These are phyloP conservation scores for Fusarium miscanthi DNA, from an alignment of 2,329 filamentous ascomycete species.

Conservation along the genomic window DNA sequence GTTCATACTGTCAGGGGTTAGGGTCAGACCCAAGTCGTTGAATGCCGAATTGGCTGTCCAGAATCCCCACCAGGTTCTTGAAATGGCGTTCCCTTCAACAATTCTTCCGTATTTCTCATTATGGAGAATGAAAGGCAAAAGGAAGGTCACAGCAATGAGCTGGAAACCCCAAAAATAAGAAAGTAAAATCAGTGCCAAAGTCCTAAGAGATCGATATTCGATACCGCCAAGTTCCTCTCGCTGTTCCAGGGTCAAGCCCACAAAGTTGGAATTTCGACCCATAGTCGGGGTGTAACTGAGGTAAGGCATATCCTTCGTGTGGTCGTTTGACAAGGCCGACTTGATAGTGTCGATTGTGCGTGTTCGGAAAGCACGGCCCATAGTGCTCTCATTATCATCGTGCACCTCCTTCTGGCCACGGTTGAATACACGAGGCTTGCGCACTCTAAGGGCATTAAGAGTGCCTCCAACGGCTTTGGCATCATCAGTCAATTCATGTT, in stretches of 20 bases:
- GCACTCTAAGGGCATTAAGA: conserved; percentile 56
- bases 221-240: conserved; percentile 96
- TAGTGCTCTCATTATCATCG: conserved; percentile 49
- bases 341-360: conserved; percentile 70
- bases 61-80: conserved; percentile 88
- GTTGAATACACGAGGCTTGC: conserved; percentile 56
- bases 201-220: conserved; percentile 92
- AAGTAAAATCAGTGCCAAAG: conserved; percentile 80
- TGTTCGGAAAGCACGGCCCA: conserved; percentile 49
- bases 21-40: conserved; percentile 92
- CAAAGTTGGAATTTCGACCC: conserved; percentile 91
- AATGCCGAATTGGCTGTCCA: conserved; percentile 91
- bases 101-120: conserved; percentile 71
- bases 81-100: conserved; percentile 71
- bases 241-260: conserved; percentile 88
- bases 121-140: conserved; percentile 83
- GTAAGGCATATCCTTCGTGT: conserved; percentile 79
- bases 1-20: conserved; percentile 94
- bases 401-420: conserved; percentile 54
- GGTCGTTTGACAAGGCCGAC: conserved; percentile 65
- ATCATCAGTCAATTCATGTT: conserved; percentile 56
- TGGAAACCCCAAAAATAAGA: conserved; percentile 88
- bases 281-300: conserved; percentile 94
- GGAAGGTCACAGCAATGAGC: conserved; percentile 75
- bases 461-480: conserved; percentile 55